Percentiles rank a stretch among this genome's conserved stretches.
Conservation (phyloP, 2,329 filamentous ascomycete species). For the Exophiala calicioides region DNA sequence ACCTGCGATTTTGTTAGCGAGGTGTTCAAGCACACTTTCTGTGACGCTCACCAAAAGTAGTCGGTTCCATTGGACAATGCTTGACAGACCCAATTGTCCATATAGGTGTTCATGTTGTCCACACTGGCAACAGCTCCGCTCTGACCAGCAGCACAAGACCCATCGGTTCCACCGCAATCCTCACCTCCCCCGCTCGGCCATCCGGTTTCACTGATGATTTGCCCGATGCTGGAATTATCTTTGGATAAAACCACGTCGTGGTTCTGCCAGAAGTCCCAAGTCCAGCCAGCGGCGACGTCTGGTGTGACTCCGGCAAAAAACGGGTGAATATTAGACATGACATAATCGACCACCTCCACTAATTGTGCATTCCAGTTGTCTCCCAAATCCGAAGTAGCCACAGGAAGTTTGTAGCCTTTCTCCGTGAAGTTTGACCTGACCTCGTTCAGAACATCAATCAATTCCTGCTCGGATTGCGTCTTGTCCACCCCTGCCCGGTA, state of each 20-base stretch:
- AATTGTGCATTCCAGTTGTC: slow-evolving; percentile 78
- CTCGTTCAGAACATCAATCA: slow-evolving; percentile 65
- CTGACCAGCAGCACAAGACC: slow-evolving; percentile 57
- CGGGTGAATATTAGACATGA: slow-evolving; percentile 97
- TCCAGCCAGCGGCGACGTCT: slow-evolving; percentile 73
- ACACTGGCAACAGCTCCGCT: slow-evolving; percentile 76
- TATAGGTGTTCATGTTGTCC: slow-evolving; percentile 78
- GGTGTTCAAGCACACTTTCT: background rate
- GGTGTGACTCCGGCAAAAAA: slow-evolving; percentile 83
- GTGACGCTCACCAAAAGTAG: slow-evolving; percentile 77
- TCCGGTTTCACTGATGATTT: slow-evolving; percentile 86
- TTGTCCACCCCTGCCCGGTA: slow-evolving; percentile 51
- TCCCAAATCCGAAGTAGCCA: slow-evolving; percentile 86
- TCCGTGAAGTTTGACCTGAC: slow-evolving; percentile 73
- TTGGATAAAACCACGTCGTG: slow-evolving; percentile 69
- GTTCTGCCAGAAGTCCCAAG: slow-evolving; percentile 74
- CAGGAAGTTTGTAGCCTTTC: slow-evolving; percentile 67
- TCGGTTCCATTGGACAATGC: slow-evolving; percentile 79
- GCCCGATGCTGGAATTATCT: slow-evolving; percentile 57
- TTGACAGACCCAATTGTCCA: slow-evolving; percentile 81
- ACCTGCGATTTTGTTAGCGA: slow-evolving; percentile 52
- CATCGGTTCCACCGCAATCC: slow-evolving; percentile 62
- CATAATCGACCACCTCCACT: slow-evolving; percentile 71
- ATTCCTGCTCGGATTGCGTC: slow-evolving; percentile 65
- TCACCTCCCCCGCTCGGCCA: slow-evolving; percentile 86